Base-by-base conservation (phyloP, 2,329 filamentous ascomycete genomes). In the Dactylellina sp. region DNA sequence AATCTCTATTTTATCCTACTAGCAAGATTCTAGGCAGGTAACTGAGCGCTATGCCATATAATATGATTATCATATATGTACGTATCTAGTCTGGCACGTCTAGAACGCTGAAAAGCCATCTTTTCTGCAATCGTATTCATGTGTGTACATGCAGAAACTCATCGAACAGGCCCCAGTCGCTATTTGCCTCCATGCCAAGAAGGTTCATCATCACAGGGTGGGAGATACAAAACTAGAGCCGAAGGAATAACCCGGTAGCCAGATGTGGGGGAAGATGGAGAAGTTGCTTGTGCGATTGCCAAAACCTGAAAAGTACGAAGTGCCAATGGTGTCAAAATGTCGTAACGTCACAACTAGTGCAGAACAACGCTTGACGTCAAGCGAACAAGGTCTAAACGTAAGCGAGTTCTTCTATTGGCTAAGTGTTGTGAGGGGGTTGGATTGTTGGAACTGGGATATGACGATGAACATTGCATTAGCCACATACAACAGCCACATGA, bases 251-350 rank as follows among this genome's bases (percentile, higher is more conserved):
- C 7, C 53, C 37, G 37, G 39, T 28, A 32, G 14, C 47, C 40
- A 50, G 22, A 46, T 35, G 60, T 39, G 60, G 44, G 28, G 9
- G 12, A 39, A 39, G 37, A 2, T 6, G n/a, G 55, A 22, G 40
- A 60, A 47, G 49, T 62, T 35, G 47, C 24, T 7, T 37, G 16
- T 6, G 22, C 5, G 18, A 35, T 64, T 28, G 12, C 42, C 55
- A 72, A 59, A 72, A 72, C 68, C 47, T 60, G 68, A 57, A 65
- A 71, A 50, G 46, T 40, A 18, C 5, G 24, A 35, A 18, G 20
- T 47, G 22, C 18, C 24, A 39, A 72, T 65, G 60, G 52, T 72
- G 68, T 72, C 68, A 65, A 72, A 65, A 72, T 72, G 68, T 64
- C 60, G 68, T 72, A 72, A 72, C 52, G 18, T 52, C 49, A 28